Evolutionary conservation across 176 grass and related monocot species (phyloP).

Genomic region (Ananas comosus): DNA sequence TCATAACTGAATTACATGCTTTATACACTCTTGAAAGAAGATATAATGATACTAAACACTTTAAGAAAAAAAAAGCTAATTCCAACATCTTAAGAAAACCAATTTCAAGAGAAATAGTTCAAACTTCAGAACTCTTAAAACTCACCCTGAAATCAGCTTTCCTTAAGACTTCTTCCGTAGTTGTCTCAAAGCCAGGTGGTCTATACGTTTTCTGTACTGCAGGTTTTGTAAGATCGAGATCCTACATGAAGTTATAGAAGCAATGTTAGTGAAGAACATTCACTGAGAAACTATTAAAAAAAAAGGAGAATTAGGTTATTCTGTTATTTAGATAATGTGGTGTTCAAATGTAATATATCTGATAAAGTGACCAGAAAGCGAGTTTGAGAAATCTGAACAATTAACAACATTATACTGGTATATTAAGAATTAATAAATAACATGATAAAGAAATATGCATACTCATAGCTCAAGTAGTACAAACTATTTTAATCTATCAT

Average conservation of each 20-base stretch:
- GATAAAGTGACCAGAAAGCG: too few species aligned
- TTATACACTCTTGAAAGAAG: background rate
- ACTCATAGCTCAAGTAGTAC: too few species aligned
- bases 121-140: background rate
- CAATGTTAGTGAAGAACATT: background rate
- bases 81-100: too few species aligned
- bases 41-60: background rate
- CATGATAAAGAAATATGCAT: too few species aligned
- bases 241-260: conserved; percentile 28
- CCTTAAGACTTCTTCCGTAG: conserved; percentile 60
- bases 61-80: too few species aligned
- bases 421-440: too few species aligned
- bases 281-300: background rate
- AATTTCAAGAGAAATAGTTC: background rate
- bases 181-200: conserved; percentile 55
- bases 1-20: background rate
- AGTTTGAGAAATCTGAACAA: too few species aligned
- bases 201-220: conserved; percentile 27
- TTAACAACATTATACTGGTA: too few species aligned
- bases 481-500: too few species aligned
- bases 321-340: background rate
- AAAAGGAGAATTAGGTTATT: background rate
- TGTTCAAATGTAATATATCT: too few species aligned
- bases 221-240: conserved; percentile 82
- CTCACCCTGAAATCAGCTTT: conserved; percentile 96